phyloP scores from a whole-genome alignment of 176 grass and related monocot genomes.

The sorghum (Sorghum bicolor) region Sorghum_bicolor_NCBIv3 NC_012874.2:67858001-67858500 shows the following conservation, averaged over 20 bases:
- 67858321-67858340: not conserved
- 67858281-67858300: not conserved
- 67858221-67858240: not conserved
- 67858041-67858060: not conserved
- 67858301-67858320: not conserved
- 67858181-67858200: not conserved
- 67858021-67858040: not conserved
- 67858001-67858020: not conserved
- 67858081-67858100: not conserved
- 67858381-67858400: not conserved
- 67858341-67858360: not conserved
- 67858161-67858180: not conserved
- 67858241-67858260: not conserved
- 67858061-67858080: constrained; percentile 9
- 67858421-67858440: not conserved
- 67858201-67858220: not conserved
- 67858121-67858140: not conserved
- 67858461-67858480: not conserved
- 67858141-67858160: not conserved
- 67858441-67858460: not conserved
- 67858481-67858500: too few species aligned
- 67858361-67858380: not conserved
- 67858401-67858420: not conserved
- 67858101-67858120: not conserved
- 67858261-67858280: not conserved